Evolutionary conservation across 495 filamentous ascomycete genomes (phyloP).

Genomic region (Xylaria castorea): DNA sequence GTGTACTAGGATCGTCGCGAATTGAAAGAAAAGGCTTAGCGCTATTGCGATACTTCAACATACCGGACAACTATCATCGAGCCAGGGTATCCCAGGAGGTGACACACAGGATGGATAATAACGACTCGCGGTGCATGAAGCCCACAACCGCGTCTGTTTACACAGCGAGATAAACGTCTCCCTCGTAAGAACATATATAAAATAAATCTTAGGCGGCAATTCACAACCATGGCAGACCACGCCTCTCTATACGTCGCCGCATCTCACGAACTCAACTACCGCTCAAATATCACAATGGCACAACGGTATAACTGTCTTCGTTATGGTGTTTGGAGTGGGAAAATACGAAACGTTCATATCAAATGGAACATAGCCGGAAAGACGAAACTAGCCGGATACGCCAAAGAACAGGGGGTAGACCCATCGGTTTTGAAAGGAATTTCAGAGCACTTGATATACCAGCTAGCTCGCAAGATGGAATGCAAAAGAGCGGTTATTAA

Average conservation of each 20-base stretch:
- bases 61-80: background rate
- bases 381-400: background rate
- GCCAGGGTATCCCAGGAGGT: background rate
- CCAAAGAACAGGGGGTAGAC: background rate
- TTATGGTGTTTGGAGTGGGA: background rate
- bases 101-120: background rate
- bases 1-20: background rate
- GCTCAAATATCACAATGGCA: background rate
- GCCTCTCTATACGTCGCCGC: background rate
- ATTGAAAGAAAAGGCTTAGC: background rate
- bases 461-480: background rate
- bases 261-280: no score
- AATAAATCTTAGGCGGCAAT: background rate
- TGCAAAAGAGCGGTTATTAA: background rate
- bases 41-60: background rate
- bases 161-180: background rate
- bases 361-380: background rate
- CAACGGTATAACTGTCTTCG: background rate
- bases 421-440: background rate
- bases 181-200: background rate
- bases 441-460: constrained; percentile 2
- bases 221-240: background rate
- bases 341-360: background rate
- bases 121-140: background rate
- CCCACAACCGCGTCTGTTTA: background rate